Evolutionary conservation across 139 green algal genomes (phyloP), one percentile per base, ranked within the genome.

Genomic region (Coccomyxa sp.): DNA sequence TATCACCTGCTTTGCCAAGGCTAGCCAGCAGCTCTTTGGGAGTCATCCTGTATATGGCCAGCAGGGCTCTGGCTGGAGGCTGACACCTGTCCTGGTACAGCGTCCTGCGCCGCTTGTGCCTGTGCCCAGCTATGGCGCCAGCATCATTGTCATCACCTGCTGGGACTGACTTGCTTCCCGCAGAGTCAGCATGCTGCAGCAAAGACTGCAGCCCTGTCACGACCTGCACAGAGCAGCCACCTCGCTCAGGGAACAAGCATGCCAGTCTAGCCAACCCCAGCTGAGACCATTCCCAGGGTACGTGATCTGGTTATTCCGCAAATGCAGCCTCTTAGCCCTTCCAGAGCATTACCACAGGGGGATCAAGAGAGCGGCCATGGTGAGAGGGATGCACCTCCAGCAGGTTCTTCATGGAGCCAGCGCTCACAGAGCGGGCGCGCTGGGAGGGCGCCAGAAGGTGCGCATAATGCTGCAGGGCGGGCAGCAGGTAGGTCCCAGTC

Each of bases 391-490:
- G 5, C 36, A 91, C 81, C 68, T 83, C 85, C 37, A 79, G 44
- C 38, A 95, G 81, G 9, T 83, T 73, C 3, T 80, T 73, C 4
- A 94, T 50, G 2, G 90, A 93, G 35, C 89, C 86, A 10, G 85
- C 78, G 31, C 85, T 88, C 39, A 95, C 77, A 41, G 82, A 90
- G 39, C 82, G 76, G 27, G 81, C 82, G 0, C 92, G 82, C 68
- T 85, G 76, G 0, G 74, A 68, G 9, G 83, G 78, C 7, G 86
- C 83, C 71, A 95, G 87, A 55, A 92, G 81, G 78, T 89, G 84
- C 0, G 64, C 75, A 76, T 92, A 95, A 72, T 95, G 91, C 36
- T 79, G 55, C 14, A 93, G 83, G 69, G 84, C 86, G 2, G 85
- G 75, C 3, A 55, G 44, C 35, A 93, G 78, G 73, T 86, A 88